Conservation (phyloP, 768 basidiomycete genomes). For the Lactarius indigo region DNA sequence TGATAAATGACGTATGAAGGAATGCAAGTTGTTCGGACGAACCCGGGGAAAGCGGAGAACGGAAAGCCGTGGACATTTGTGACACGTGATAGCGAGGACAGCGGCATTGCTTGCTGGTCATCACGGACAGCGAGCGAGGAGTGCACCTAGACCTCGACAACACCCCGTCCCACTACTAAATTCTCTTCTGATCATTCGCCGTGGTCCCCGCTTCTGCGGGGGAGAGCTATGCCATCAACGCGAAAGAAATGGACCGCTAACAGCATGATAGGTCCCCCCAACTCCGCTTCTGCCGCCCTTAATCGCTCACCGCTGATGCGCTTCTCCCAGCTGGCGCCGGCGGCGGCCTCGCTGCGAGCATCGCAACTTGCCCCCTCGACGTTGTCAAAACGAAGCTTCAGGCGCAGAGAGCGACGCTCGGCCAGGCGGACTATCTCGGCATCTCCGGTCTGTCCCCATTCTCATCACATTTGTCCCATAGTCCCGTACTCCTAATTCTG, state of each 20-base stretch:
- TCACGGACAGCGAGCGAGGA: slow-evolving; percentile 7
- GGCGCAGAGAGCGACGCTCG: slow-evolving; percentile 75
- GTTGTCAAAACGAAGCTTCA: slow-evolving; percentile 97
- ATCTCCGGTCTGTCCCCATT: slow-evolving; percentile 23
- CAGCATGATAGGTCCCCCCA: slow-evolving; percentile 73
- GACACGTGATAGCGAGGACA: neutral
- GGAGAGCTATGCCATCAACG: slow-evolving; percentile 62
- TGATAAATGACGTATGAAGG: neutral
- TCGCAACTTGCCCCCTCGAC: slow-evolving; percentile 96
- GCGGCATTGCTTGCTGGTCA: neutral
- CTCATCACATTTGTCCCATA: slow-evolving; percentile 3
- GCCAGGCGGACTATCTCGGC: slow-evolving; percentile 60
- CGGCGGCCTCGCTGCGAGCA: slow-evolving; percentile 86
- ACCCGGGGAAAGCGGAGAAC: neutral
- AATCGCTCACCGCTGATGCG: slow-evolving; percentile 3
- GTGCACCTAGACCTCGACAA: neutral
- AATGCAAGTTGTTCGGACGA: neutral
- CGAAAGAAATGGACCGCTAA: slow-evolving; percentile 64
- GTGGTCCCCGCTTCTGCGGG: slow-evolving; percentile 50
- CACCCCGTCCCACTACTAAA: neutral
- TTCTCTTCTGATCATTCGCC: slow-evolving; percentile 5
- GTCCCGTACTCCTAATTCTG: slow-evolving; percentile 25
- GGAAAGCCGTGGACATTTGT: neutral
- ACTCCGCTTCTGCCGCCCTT: slow-evolving; percentile 20
- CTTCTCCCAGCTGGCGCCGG: slow-evolving; percentile 77